Percentiles rank a stretch among this genome's conserved stretches.
These are phyloP conservation scores for Phyllosticta citrichinensis DNA, from an alignment of 2,329 filamentous ascomycete species.

Conservation along the genomic window DNA sequence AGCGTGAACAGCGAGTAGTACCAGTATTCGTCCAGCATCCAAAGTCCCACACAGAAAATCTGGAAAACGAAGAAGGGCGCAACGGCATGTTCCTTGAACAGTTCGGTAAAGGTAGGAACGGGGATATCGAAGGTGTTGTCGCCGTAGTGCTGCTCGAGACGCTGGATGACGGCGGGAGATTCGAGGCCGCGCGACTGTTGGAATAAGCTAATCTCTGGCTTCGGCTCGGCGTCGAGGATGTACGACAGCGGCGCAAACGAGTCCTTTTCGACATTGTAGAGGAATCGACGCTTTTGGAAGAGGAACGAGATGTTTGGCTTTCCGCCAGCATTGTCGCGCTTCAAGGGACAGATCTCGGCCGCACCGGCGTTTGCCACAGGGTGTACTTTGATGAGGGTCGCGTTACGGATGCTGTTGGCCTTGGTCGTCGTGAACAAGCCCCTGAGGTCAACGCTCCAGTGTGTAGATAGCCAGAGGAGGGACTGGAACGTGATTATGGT, in stretches of 20 bases:
- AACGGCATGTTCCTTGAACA: conserved; percentile 97
- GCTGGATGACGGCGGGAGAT: conserved; percentile 63
- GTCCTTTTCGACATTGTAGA: conserved; percentile 62
- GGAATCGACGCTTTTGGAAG: conserved; percentile 95
- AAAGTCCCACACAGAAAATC: conserved; percentile 94
- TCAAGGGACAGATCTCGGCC: conserved; percentile 75
- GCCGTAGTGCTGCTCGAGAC: conserved; percentile 86
- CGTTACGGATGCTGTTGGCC: conserved; percentile 60
- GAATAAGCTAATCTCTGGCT: conserved; percentile 67
- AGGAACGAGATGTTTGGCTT: conserved; percentile 77
- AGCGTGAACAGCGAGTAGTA: conserved; percentile 99
- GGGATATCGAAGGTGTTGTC: conserved; percentile 96
- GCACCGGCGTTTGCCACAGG: conserved; percentile 81
- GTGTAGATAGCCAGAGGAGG: conserved; percentile 87
- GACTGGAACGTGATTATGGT: conserved; percentile 80
- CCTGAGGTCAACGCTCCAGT: conserved; percentile 89
- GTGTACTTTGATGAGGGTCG: conserved; percentile 83
- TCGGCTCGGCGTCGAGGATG: conserved; percentile 74
- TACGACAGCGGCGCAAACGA: conserved; percentile 78
- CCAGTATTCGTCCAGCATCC: conserved; percentile 99
- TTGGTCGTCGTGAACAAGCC: conserved; percentile 70
- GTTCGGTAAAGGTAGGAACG: conserved; percentile 86
- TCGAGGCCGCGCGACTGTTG: conserved; percentile 70
- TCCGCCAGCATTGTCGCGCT: conserved; percentile 65
- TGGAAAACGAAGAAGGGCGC: conserved; percentile 99